Evolutionary conservation across 768 basidiomycete genomes (phyloP).

Genomic region (Lyophyllum shimeji): DNA sequence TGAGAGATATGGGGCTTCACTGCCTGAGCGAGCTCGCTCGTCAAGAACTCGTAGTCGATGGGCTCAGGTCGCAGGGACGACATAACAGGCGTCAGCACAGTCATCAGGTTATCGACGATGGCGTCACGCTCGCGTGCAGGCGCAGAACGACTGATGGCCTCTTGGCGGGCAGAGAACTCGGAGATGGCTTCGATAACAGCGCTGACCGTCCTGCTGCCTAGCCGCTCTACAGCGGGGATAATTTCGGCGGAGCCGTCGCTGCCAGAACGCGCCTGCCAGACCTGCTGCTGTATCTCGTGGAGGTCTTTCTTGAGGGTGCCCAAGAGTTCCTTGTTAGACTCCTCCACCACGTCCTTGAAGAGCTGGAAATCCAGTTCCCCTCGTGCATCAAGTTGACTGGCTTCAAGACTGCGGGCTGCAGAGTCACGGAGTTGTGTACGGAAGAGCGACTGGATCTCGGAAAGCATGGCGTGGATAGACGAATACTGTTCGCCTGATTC

Average conservation of each 20-base stretch:
- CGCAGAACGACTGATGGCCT: constrained; percentile 46
- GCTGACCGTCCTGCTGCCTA: constrained; percentile 53
- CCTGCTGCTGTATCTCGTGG: constrained; percentile 44
- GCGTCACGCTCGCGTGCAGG: constrained; percentile 55
- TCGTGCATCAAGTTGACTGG: constrained; percentile 67
- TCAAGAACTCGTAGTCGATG: constrained; percentile 78
- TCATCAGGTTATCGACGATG: constrained; percentile 60
- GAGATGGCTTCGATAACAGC: constrained; percentile 63
- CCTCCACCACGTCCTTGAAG: constrained; percentile 66
- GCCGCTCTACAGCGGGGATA: constrained; percentile 53
- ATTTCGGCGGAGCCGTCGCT: constrained; percentile 30
- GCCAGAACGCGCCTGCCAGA: constrained; percentile 27
- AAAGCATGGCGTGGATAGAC: constrained; percentile 59
- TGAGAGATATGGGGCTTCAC: constrained; percentile 89
- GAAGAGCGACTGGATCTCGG: constrained; percentile 67
- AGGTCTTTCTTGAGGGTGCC: constrained; percentile 60
- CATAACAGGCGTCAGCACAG: constrained; percentile 60
- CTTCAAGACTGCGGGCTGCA: constrained; percentile 54
- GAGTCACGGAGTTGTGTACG: constrained; percentile 66
- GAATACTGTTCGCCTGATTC: constrained; percentile 29
- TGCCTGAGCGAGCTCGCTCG: constrained; percentile 73
- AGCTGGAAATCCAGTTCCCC: constrained; percentile 80
- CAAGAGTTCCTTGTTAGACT: constrained; percentile 63
- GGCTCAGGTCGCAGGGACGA: constrained; percentile 59
- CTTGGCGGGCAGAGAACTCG: constrained; percentile 55